phyloP scores from a whole-genome alignment of 371 early-diverging fungal species.

The Mucor velutinosus region DNA sequence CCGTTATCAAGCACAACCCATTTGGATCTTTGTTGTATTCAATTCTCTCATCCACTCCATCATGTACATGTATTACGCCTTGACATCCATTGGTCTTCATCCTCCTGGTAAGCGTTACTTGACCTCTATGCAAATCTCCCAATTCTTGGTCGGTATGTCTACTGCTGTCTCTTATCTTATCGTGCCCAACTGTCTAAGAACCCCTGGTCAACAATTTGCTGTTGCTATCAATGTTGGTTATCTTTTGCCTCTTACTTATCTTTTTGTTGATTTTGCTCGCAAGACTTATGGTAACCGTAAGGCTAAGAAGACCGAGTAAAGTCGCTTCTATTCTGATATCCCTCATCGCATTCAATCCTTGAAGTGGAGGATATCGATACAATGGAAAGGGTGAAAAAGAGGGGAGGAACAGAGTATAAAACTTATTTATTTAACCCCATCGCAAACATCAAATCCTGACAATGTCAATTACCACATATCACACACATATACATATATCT shows the following conservation, averaged over 20 bases:
- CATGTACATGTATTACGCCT: slow-evolving; percentile 90
- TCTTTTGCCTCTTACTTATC: slow-evolving; percentile 76
- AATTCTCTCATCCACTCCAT: slow-evolving; percentile 91
- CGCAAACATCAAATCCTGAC: not conserved
- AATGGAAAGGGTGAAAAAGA: not conserved
- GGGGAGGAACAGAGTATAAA: not conserved
- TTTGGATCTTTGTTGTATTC: slow-evolving; percentile 86
- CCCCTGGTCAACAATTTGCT: slow-evolving; percentile 67
- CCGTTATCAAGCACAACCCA: slow-evolving; percentile 73
- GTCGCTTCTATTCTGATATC: not conserved
- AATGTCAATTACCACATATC: not conserved
- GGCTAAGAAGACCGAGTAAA: slow-evolving; percentile 58
- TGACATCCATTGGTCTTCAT: slow-evolving; percentile 74
- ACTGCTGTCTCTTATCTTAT: slow-evolving; percentile 71
- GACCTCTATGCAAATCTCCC: slow-evolving; percentile 86
- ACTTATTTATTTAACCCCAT: not conserved
- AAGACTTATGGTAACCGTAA: slow-evolving; percentile 63
- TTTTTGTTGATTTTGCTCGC: slow-evolving; percentile 79
- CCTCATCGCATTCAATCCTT: not conserved
- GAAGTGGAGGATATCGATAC: not conserved
- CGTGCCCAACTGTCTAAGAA: slow-evolving; percentile 66
- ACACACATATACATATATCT: not conserved
- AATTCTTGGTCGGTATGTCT: slow-evolving; percentile 82
- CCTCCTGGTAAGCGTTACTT: slow-evolving; percentile 86
- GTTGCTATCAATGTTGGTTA: slow-evolving; percentile 75